phyloP scores from a whole-genome alignment of 2,329 filamentous ascomycete genomes.

The Paraphoma chrysanthemicola region DNA sequence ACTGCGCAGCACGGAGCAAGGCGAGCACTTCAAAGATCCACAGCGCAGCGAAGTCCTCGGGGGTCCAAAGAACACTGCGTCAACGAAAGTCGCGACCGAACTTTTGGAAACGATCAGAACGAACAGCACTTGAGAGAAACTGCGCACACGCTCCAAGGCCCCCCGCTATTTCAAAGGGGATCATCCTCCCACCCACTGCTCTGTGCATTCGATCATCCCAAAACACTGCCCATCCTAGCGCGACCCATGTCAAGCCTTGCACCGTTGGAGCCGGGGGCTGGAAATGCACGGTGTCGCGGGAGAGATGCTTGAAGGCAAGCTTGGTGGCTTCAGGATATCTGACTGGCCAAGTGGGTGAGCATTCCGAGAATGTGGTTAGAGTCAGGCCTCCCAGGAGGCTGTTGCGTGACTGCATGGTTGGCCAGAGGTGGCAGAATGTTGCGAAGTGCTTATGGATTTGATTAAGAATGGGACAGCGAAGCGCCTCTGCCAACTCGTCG shows the following conservation, averaged over 20 bases:
- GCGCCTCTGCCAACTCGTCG: background rate
- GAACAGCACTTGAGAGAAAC: background rate
- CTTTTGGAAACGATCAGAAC: background rate
- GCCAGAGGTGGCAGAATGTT: background rate
- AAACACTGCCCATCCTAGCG: conserved; percentile 3
- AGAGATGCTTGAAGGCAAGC: background rate
- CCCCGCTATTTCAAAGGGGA: background rate
- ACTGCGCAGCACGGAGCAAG: background rate
- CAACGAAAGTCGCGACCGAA: background rate
- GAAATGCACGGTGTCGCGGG: background rate
- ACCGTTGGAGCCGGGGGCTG: background rate
- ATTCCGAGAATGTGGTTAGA: background rate
- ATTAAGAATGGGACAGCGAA: background rate
- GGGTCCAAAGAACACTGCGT: background rate
- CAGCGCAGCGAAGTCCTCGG: background rate
- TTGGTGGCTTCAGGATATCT: background rate
- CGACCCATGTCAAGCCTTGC: no score
- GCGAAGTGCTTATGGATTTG: background rate
- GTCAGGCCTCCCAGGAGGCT: conserved; percentile 5
- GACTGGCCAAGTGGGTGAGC: background rate
- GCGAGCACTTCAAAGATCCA: no score
- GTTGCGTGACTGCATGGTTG: background rate
- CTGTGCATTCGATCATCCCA: conserved; percentile 1
- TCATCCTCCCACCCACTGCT: background rate
- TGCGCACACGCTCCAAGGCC: background rate